Base-by-base conservation (phyloP, 2,329 filamentous ascomycete genomes). In the Fusarium abutilonis region DNA sequence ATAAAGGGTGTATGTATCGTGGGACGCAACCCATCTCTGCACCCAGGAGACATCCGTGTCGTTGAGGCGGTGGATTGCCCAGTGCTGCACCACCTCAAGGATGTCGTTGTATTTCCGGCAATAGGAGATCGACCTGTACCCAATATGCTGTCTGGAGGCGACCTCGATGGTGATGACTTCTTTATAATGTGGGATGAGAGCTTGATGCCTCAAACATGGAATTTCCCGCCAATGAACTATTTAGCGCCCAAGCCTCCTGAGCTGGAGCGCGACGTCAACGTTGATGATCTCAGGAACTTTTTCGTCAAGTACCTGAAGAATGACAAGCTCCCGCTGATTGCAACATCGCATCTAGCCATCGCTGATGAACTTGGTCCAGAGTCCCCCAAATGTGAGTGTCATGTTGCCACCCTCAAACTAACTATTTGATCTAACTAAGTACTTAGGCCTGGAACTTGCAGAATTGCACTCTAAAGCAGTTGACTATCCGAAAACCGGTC, bases 121-220 rank as follows among this genome's bases (percentile, higher is more conserved):
- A 89, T 80, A 0, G 94, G 94, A 0, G 92, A 97, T 70, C 83
- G 90, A 14, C 92, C 96, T 62, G 78, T 99, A 19, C 87, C 93
- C 1, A 93, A 90, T 70, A 98, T 98, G 94, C 93, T 95, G 63
- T 97, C 95, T 4, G 95, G 95, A 2, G 95, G 95, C 0, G 95
- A 99, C 71, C 83, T 99, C 0, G 95, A 99, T 71, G 95, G 95
- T 0, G 95, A 99, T 69, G 95, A 99, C 72, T 99, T 93, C 73
- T 89, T 98, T 52, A 87, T 98, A 6, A 89, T 97, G 41, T 99
- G 95, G 94, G 93, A 99, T 66, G 74, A 82, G 19, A 83, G 85
- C 13, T 79, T 99, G 7, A 80, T 96, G 23, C 92, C 92, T 0
- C 64, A 75, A 1, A 77, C 84, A 46, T 91, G 90, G 86, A 91